Percentiles rank a stretch among this genome's conserved stretches.
These are phyloP conservation scores for Hygrophila difformis DNA, from an alignment of 257 asterid genomes.

Conservation along the genomic window DNA sequence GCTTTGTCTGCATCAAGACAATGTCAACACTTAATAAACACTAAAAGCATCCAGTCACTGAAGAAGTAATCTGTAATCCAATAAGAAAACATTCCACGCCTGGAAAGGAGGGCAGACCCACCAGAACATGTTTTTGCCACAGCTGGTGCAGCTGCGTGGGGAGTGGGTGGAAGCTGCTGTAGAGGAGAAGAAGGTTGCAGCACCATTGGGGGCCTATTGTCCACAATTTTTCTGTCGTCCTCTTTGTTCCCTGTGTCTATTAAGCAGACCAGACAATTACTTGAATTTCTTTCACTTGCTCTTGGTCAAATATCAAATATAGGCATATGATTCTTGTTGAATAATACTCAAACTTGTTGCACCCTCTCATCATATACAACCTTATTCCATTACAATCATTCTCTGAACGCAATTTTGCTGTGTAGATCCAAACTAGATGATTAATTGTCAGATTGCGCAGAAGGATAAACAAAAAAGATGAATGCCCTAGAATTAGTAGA, in stretches of 20 bases:
- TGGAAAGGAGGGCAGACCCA: constrained; percentile 18
- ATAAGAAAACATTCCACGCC: not conserved
- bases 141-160: constrained; percentile 23
- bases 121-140: constrained; percentile 37
- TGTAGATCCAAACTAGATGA: not conserved
- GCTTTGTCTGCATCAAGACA: constrained; percentile 50
- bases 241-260: constrained; percentile 35
- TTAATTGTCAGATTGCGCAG: too few species aligned
- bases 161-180: constrained; percentile 32
- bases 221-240: constrained; percentile 27
- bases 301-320: constrained; percentile 2
- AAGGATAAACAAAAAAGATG: too few species aligned
- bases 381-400: too few species aligned
- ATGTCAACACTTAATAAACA: not conserved
- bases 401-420: too few species aligned
- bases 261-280: not conserved
- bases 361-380: not conserved
- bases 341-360: not conserved
- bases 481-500: too few species aligned
- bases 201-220: constrained; percentile 26
- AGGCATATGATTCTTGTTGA: not conserved
- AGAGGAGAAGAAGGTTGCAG: constrained; percentile 28
- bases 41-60: not conserved
- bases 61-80: constrained; percentile 8
- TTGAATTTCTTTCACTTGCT: not conserved